phyloP scores from a whole-genome alignment of 2,329 filamentous ascomycete genomes.

The Coniochaeta pulveracea region DNA sequence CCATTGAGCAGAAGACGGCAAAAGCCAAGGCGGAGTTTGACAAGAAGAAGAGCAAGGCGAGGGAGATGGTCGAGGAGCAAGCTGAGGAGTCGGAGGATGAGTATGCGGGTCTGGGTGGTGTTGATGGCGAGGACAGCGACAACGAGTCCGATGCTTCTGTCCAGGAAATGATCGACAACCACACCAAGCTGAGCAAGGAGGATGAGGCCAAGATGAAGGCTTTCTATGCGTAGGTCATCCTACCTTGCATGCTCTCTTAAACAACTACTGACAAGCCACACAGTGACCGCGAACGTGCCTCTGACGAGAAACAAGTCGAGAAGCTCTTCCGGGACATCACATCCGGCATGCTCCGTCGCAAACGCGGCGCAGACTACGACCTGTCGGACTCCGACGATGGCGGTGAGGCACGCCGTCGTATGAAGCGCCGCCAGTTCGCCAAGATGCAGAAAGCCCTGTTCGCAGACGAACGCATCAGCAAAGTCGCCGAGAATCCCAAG shows the following conservation, averaged over 20 bases:
- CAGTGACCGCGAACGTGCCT: slow-evolving; percentile 67
- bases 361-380: slow-evolving; percentile 71
- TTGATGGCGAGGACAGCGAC: slow-evolving; percentile 73
- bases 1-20: slow-evolving; percentile 40
- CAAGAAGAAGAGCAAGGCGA: slow-evolving; percentile 79
- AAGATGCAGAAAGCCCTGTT: slow-evolving; percentile 86
- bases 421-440: slow-evolving; percentile 79
- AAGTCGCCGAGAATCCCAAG: slow-evolving; percentile 80
- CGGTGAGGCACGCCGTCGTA: slow-evolving; percentile 61
- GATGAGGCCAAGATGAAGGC: slow-evolving; percentile 76
- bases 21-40: slow-evolving; percentile 49
- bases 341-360: slow-evolving; percentile 74
- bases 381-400: slow-evolving; percentile 88
- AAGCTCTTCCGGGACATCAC: slow-evolving; percentile 91
- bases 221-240: slow-evolving; percentile 66
- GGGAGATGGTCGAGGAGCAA: slow-evolving; percentile 80
- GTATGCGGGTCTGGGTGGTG: slow-evolving; percentile 87
- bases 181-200: slow-evolving; percentile 58
- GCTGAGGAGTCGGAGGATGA: slow-evolving; percentile 97
- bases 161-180: slow-evolving; percentile 84
- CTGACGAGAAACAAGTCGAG: slow-evolving; percentile 78
- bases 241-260: not conserved
- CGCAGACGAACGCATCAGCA: slow-evolving; percentile 79
- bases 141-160: slow-evolving; percentile 63
- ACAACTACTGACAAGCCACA: slow-evolving; percentile 5